Conservation (phyloP, 2,329 filamentous ascomycete genomes). For the Incumbomyces lentus region DNA sequence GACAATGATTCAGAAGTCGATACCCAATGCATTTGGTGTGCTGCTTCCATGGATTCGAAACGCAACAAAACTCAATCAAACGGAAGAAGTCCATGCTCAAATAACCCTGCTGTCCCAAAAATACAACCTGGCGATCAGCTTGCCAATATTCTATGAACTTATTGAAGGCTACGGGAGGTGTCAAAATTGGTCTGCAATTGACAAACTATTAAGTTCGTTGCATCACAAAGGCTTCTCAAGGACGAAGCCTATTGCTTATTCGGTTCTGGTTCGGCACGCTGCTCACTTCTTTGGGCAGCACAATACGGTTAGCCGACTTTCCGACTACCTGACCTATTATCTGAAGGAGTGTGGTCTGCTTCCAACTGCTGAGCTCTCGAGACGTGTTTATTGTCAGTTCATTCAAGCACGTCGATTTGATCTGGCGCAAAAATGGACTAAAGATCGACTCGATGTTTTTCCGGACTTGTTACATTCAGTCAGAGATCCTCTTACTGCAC, state of each 20-base stretch:
- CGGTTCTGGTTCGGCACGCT: background rate
- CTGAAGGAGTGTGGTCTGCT: conserved; percentile 1
- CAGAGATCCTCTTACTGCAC: background rate
- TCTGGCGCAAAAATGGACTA: conserved; percentile 2
- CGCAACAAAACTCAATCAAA: background rate
- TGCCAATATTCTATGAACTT: background rate
- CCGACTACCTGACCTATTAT: conserved; percentile 3
- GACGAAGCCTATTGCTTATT: background rate
- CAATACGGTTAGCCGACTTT: background rate
- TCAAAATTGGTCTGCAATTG: background rate
- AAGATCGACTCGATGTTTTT: background rate
- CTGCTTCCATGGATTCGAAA: background rate
- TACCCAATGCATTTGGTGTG: background rate
- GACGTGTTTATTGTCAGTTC: background rate
- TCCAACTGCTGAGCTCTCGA: background rate
- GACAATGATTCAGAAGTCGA: no score
- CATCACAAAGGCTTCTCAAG: background rate
- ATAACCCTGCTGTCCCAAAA: background rate
- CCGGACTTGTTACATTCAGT: background rate
- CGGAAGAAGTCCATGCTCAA: background rate
- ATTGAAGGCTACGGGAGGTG: conserved; percentile 1
- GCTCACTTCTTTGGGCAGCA: background rate
- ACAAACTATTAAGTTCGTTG: background rate
- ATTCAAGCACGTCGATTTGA: background rate
- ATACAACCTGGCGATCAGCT: background rate